Conservation (phyloP, 2,329 filamentous ascomycete genomes). For the Fusarium sp. region DNA sequence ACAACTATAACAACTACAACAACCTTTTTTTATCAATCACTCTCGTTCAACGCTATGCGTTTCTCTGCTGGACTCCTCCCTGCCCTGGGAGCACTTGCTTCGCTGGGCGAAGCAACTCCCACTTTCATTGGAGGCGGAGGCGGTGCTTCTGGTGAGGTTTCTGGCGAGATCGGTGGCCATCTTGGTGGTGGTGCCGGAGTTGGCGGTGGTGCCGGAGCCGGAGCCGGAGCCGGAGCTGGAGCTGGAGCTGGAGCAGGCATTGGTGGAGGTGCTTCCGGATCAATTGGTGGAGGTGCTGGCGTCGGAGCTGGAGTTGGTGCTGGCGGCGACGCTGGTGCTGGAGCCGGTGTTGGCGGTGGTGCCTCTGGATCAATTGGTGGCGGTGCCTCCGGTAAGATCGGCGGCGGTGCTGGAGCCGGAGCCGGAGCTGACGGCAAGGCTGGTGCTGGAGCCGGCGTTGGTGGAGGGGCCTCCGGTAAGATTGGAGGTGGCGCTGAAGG, state of each 20-base stretch:
- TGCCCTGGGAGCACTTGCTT: conserved; percentile 37
- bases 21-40: neutral
- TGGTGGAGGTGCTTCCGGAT: neutral
- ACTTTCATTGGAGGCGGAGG: conserved; percentile 27
- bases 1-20: neutral
- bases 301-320: neutral
- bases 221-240: neutral
- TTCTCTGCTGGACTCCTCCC: conserved; percentile 34
- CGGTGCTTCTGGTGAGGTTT: conserved; percentile 5
- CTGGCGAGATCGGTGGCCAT: conserved; percentile 2
- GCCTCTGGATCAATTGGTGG: too few relatives aligned
- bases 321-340: neutral
- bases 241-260: neutral
- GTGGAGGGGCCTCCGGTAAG: too few relatives aligned
- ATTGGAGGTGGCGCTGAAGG: too few relatives aligned
- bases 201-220: too few relatives aligned
- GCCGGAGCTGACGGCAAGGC: too few relatives aligned
- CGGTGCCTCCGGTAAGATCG: too few relatives aligned
- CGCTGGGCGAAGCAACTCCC: conserved; percentile 37
- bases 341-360: neutral
- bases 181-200: conserved; percentile 17
- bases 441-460: too few relatives aligned
- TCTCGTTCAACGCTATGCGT: conserved; percentile 35
- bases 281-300: neutral
- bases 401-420: too few relatives aligned